Percentiles rank a stretch among this genome's conserved stretches.
These are phyloP conservation scores for Cystobasidium sp. DNA, from an alignment of 1,284 basidiomycete genomes.

Conservation along the genomic window DNA sequence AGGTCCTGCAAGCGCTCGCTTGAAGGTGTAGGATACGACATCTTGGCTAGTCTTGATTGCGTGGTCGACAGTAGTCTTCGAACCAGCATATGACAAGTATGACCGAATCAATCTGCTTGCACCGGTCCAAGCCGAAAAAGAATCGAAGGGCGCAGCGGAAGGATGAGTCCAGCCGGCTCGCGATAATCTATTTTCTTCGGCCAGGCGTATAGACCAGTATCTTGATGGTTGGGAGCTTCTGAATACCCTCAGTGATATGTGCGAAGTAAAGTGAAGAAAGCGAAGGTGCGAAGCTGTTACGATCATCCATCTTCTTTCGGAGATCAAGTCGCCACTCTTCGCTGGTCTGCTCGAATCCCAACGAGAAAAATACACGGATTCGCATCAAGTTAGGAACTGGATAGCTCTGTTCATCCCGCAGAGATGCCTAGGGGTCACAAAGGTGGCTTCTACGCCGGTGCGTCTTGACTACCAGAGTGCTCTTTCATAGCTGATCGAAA, in stretches of 20 bases:
- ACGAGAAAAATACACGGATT: neutral
- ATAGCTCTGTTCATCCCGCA: neutral
- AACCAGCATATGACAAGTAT: slow-evolving; percentile 8
- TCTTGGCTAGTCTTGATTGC: slow-evolving; percentile 20
- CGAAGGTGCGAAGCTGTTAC: neutral
- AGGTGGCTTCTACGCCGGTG: slow-evolving; percentile 31
- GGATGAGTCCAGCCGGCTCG: too few species aligned
- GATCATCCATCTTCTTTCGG: neutral
- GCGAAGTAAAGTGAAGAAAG: neutral
- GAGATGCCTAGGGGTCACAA: slow-evolving; percentile 23
- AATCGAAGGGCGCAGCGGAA: too few species aligned
- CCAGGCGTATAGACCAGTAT: too few species aligned
- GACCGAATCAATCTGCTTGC: too few species aligned
- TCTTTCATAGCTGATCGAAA: slow-evolving; percentile 10
- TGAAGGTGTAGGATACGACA: slow-evolving; percentile 41
- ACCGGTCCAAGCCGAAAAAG: neutral
- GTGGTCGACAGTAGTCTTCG: slow-evolving; percentile 7
- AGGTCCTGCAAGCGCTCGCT: slow-evolving; percentile 58
- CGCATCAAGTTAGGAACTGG: neutral
- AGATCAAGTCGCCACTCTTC: neutral
- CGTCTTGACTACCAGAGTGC: neutral
- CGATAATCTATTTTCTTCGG: too few species aligned
- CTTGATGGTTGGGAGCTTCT: too few species aligned
- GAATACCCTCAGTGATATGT: neutral
- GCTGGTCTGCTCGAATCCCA: too few species aligned